Percentiles rank a stretch among this genome's conserved stretches.
These are phyloP conservation scores for Scheffersomyces insectosa DNA, from an alignment of 1,139 yeast genomes.

Conservation along the genomic window DNA sequence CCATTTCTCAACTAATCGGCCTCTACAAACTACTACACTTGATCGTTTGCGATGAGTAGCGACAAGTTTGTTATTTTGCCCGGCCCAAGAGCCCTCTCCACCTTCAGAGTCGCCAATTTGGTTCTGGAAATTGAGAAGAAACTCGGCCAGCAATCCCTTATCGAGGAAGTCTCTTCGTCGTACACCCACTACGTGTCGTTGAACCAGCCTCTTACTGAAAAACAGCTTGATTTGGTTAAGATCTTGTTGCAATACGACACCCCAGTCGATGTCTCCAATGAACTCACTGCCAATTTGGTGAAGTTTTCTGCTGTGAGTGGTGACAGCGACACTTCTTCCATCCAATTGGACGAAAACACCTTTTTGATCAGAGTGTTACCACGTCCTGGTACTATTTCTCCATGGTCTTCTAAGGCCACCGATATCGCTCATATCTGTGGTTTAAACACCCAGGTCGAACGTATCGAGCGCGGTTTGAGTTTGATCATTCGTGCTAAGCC, in stretches of 20 bases:
- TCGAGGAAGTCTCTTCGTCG: constrained; percentile 69
- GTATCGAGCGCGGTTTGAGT: constrained; percentile 90
- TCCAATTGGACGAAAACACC: constrained; percentile 47
- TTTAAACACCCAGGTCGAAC: constrained; percentile 62
- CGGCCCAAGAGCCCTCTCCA: constrained; percentile 90
- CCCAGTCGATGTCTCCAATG: constrained; percentile 56
- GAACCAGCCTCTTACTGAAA: constrained; percentile 33
- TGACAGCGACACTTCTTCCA: constrained; percentile 19
- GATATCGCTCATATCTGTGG: constrained; percentile 92
- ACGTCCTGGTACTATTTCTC: constrained; percentile 94
- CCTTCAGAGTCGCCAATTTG: constrained; percentile 76
- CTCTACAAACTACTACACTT: constrained; percentile 5
- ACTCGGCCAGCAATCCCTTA: constrained; percentile 59
- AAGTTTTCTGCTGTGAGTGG: constrained; percentile 27
- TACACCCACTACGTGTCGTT: constrained; percentile 81
- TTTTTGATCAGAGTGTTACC: constrained; percentile 80
- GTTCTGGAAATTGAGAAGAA: constrained; percentile 70
- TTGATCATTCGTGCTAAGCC: constrained; percentile 66
- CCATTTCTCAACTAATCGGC: background rate
- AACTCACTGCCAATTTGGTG: constrained; percentile 48
- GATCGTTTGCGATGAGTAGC: constrained; percentile 6
- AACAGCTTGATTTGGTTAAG: constrained; percentile 50
- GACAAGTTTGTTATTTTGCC: constrained; percentile 58
- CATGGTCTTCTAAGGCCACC: constrained; percentile 99
- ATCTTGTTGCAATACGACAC: constrained; percentile 75